Evolutionary conservation across 164 flowering plant species (phyloP), one percentile per base, ranked within the genome.

Genomic region (Stephania yunnanensis): DNA sequence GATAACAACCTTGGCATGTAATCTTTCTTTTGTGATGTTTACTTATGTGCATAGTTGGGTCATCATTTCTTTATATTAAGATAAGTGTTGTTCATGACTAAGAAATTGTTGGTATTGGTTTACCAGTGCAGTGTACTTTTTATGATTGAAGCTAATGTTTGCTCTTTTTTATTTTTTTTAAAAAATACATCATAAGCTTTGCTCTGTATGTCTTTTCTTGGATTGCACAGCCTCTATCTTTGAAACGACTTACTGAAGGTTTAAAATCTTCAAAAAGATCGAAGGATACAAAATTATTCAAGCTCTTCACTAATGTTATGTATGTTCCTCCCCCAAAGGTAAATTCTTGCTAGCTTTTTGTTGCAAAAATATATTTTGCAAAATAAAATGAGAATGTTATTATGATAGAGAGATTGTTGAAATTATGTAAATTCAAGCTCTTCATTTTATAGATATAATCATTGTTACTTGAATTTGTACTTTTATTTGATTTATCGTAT

Each of bases 191-290:
- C 71, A 53, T 29, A 19, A 53, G 2, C 12, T n/a, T 48, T 68
- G 71, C 73, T 55, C 72, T 46, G 4, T 10, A 5, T 5, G 31
- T 66, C 22, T 45, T 25, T 29, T 11, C 50, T 66, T 74, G 72
- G 15, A 19, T 73, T 81, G 83, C 73, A 30, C 93, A 96, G 98
- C 99, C 99, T 82, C 83, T 92, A 20, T 80, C 99, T 9, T 76
- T 96, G 82, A 91, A 87, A 80, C 88, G 76, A 75, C 94, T 96
- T 55, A 89, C 97, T 6, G 98, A 96, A 81, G 95, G 99, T 73
- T 83, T 93, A 58, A 92, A 85, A 78, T 80, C 85, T 46, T 73
- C 87, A n/a, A 91, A 86, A 80, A 86, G 83, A 82, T 86, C 98
- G 42, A 88, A 87, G 31, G 87, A 88, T 44, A 78, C 82, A 80